Evolutionary conservation across 2,329 filamentous ascomycete genomes (phyloP), one percentile per base, ranked within the genome.

Genomic region (Colletotrichum phormii): DNA sequence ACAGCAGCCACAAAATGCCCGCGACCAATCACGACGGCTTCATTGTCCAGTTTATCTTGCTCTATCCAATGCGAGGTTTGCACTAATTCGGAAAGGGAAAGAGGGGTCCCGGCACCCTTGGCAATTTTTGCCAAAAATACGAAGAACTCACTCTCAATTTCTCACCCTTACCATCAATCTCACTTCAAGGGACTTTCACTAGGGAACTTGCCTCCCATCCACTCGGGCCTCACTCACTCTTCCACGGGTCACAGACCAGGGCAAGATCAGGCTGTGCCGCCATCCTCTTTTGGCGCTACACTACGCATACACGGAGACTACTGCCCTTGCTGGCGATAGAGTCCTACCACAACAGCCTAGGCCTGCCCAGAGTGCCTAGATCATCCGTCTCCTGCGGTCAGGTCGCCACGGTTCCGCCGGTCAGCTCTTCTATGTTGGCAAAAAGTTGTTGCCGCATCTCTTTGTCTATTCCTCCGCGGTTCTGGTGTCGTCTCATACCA

Each of bases 121-220:
- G 46, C 60, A 18, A 24, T 7, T 29, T 51, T 13, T 13, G 46
- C 70, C 55, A 65, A 65, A 72, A 71, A 73, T 71, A 73, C 71
- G 71, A 61, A 71, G 53, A 29, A 29, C n/a, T 54, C 22, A 63
- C 61, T 26, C 13, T 55, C 24, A 55, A n/a, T 15, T 54, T 49
- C 42, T 49, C 42, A 49, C 42, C 42, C 15, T 33, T 26, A 15
- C 51, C 46, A 26, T n/a, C 33, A 54, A 37, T 58, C 37, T 9
- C 37, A 42, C 37, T 42, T 42, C 37, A 42, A 42, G 37, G 15
- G 37, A 42, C 37, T 15, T 42, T 42, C 37, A 42, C 37, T 42
- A 42, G 37, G 13, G 37, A 15, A 18, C 13, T 42, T 42, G 13
- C 37, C 37, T 42, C 37, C 37, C 37, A 18, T 42, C 37, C 37